Evolutionary conservation across 148 eudicot species (phyloP).

Genomic region (Linanthus parryae): DNA sequence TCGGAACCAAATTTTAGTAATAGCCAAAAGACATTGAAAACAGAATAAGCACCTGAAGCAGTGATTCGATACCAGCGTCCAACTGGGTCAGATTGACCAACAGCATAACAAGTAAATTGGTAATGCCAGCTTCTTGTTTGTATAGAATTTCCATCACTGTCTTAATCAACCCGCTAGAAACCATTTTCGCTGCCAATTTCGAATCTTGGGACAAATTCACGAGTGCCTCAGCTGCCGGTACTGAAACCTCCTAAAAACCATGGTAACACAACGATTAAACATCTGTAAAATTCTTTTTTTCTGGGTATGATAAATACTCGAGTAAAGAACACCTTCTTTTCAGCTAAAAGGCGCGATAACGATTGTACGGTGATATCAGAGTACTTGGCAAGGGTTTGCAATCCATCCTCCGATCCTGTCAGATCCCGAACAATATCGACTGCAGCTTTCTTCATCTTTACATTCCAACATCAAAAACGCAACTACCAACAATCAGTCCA

Average conservation of each 20-base stretch:
- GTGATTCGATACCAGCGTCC: conserved; percentile 79
- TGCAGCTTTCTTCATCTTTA: conserved; percentile 90
- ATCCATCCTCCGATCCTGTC: conserved; percentile 88
- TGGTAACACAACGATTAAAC: too few relatives aligned
- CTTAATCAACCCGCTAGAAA: conserved; percentile 51
- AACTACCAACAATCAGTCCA: too few relatives aligned
- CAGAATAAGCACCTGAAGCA: conserved; percentile 75
- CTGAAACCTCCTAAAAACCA: conserved; percentile 86
- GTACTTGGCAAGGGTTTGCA: conserved; percentile 54
- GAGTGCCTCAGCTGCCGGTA: conserved; percentile 90
- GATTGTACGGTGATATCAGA: conserved; percentile 46
- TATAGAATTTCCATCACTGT: conserved; percentile 63
- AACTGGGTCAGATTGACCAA: conserved; percentile 91
- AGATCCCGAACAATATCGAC: conserved; percentile 82
- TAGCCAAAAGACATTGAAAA: background rate
- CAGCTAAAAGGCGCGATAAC: conserved; percentile 52
- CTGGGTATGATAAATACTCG: background rate
- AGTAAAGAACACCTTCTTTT: conserved; percentile 51
- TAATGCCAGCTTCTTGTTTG: conserved; percentile 51
- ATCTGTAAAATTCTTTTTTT: too few relatives aligned
- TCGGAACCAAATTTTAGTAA: too few relatives aligned
- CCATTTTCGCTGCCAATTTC: conserved; percentile 69
- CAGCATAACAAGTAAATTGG: conserved; percentile 68
- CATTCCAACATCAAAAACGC: too few relatives aligned
- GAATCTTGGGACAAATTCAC: conserved; percentile 77